phyloP scores from a whole-genome alignment of 345 rosid genomes.

The Eucalyptus grandis region DNA sequence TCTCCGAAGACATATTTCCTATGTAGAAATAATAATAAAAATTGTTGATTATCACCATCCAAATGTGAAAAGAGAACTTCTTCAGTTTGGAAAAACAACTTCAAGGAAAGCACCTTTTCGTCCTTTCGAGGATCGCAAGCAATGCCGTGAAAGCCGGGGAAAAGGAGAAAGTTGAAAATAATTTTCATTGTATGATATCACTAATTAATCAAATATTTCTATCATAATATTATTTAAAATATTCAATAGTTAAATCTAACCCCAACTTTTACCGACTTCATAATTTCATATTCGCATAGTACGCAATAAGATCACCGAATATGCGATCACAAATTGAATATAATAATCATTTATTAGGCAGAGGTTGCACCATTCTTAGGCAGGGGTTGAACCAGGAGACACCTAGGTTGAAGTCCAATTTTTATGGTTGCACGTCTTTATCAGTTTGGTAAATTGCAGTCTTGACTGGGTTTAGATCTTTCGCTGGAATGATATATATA shows the following conservation, averaged over 20 bases:
- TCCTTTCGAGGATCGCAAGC: not conserved
- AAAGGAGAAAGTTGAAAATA: not conserved
- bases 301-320: not conserved
- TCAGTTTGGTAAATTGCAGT: not conserved
- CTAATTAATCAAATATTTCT: not conserved
- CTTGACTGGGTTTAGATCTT: not conserved
- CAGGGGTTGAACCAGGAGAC: not conserved
- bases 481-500: not conserved
- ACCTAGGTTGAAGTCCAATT: not conserved
- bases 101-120: not conserved
- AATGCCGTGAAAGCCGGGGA: not conserved
- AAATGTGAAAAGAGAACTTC: not conserved
- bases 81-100: not conserved
- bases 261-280: not conserved
- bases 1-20: not conserved
- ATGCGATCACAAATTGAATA: not conserved
- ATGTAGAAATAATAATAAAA: not conserved
- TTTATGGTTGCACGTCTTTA: not conserved
- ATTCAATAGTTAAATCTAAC: not conserved
- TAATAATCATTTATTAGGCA: not conserved
- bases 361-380: not conserved
- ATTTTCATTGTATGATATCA: not conserved
- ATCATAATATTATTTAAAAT: not conserved
- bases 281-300: not conserved
- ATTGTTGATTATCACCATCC: not conserved